phyloP scores from a whole-genome alignment of 768 basidiomycete genomes.

The Lactarius quietus region DNA sequence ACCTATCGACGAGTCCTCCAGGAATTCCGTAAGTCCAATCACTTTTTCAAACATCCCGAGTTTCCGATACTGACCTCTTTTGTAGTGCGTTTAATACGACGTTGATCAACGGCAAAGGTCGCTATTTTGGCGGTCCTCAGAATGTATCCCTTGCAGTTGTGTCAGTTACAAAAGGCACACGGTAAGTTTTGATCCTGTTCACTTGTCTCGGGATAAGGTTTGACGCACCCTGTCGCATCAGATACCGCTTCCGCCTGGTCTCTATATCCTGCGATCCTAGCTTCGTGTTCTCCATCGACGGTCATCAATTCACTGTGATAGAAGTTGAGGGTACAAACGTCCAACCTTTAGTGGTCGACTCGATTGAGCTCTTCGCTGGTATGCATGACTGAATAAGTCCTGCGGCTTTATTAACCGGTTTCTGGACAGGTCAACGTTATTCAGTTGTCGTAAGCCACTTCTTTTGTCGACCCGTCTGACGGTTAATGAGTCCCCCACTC shows the following conservation, averaged over 20 bases:
- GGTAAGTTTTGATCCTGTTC: constrained; percentile 9
- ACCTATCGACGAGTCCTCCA: constrained; percentile 7
- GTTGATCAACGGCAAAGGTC: constrained; percentile 50
- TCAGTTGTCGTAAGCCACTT: constrained; percentile 29
- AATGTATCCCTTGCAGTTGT: constrained; percentile 20
- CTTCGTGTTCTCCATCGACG: constrained; percentile 40
- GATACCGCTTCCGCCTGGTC: constrained; percentile 28
- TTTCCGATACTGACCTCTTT: background rate
- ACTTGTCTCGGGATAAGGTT: background rate
- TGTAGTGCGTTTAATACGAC: constrained; percentile 34
- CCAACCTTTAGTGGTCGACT: constrained; percentile 37
- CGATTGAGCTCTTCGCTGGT: constrained; percentile 42
- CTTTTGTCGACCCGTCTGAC: background rate
- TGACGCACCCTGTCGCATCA: constrained; percentile 1
- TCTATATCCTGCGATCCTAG: constrained; percentile 33
- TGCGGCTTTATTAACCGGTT: background rate
- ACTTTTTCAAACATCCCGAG: too few species aligned
- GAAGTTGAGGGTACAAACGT: constrained; percentile 39
- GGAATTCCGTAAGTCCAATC: background rate
- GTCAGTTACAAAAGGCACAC: constrained; percentile 16
- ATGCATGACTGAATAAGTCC: constrained; percentile 17
- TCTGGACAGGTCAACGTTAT: constrained; percentile 28
- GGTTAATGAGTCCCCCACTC: background rate
- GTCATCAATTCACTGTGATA: constrained; percentile 41
- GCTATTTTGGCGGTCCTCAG: constrained; percentile 31